Evolutionary conservation across 2,329 filamentous ascomycete species (phyloP).

Genomic region (Plectosphaerella cucumerina): DNA sequence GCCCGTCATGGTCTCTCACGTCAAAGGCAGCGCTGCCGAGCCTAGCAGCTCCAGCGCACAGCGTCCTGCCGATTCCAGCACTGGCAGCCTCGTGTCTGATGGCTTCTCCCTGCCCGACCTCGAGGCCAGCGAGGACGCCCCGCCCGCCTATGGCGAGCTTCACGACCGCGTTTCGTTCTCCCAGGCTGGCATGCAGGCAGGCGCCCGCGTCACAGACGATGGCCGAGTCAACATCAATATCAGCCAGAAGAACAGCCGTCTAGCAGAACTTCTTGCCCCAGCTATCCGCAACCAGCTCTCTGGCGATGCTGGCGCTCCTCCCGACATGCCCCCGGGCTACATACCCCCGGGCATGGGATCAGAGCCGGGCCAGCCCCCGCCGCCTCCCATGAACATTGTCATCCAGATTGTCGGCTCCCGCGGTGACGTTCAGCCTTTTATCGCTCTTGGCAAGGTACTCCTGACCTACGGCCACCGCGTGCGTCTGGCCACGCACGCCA

Average conservation of each 20-base stretch:
- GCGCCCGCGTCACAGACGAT: slow-evolving; percentile 62
- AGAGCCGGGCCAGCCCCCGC: slow-evolving; percentile 50
- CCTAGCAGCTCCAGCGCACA: background rate
- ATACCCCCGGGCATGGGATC: slow-evolving; percentile 71
- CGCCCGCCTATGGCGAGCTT: slow-evolving; percentile 56
- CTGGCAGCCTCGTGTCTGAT: slow-evolving; percentile 26
- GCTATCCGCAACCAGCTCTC: slow-evolving; percentile 55
- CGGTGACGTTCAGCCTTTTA: slow-evolving; percentile 73
- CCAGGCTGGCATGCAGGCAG: slow-evolving; percentile 59
- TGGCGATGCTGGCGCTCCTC: slow-evolving; percentile 31
- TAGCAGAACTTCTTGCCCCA: slow-evolving; percentile 65
- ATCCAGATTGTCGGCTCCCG: slow-evolving; percentile 73
- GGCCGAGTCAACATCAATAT: slow-evolving; percentile 79
- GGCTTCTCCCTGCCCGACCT: slow-evolving; percentile 37
- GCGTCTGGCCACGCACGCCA: slow-evolving; percentile 67
- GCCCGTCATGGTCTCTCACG: too few relatives aligned
- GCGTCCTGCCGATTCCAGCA: slow-evolving; percentile 1
- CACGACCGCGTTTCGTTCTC: slow-evolving; percentile 54
- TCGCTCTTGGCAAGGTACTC: slow-evolving; percentile 63
- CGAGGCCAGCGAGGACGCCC: slow-evolving; percentile 35
- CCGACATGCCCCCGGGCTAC: slow-evolving; percentile 60
- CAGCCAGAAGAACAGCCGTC: slow-evolving; percentile 56
- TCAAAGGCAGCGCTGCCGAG: too few relatives aligned
- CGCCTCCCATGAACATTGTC: slow-evolving; percentile 62
- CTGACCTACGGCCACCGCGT: slow-evolving; percentile 67